Evolutionary conservation across 208 protist species (phyloP).

Genomic region (Trypanosoma boissoni): DNA sequence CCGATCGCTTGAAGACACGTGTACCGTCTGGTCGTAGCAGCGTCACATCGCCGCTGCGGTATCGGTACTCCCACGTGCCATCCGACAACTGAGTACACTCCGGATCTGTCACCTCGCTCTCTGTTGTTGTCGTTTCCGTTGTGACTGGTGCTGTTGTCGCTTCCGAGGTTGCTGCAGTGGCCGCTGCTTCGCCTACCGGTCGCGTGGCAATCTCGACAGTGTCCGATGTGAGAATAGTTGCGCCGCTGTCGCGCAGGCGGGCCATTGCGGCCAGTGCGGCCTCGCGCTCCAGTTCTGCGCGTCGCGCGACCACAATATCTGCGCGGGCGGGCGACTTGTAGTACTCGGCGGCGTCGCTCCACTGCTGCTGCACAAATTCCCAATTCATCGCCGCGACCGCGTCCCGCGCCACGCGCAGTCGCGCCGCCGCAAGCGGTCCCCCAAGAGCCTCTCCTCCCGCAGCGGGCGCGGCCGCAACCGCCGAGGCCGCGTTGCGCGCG

Average conservation of each 20-base stretch:
- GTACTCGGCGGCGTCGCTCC: constrained; percentile 43
- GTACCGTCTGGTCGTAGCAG: constrained; percentile 47
- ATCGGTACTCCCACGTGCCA: constrained; percentile 79
- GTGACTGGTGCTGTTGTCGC: neutral
- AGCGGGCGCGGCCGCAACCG: neutral
- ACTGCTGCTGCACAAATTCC: constrained; percentile 64
- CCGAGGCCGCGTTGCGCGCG: constrained; percentile 32
- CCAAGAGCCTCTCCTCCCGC: neutral
- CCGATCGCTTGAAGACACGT: constrained; percentile 51
- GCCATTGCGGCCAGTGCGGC: constrained; percentile 40
- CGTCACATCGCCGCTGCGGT: constrained; percentile 66
- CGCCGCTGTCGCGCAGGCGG: constrained; percentile 48
- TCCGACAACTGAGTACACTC: constrained; percentile 45
- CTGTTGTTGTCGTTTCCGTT: neutral
- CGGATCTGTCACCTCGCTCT: constrained; percentile 26
- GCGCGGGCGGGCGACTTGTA: constrained; percentile 45
- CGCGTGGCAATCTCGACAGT: constrained; percentile 30
- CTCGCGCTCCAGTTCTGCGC: constrained; percentile 42
- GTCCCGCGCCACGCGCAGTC: constrained; percentile 19
- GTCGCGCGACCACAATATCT: constrained; percentile 21
- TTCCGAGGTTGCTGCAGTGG: neutral
- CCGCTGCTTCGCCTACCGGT: neutral
- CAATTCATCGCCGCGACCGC: constrained; percentile 55
- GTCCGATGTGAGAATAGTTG: constrained; percentile 43
- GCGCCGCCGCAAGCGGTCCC: constrained; percentile 6